A percentile compares a stretch with the other conserved stretches of the same genome.
These are phyloP conservation scores for Chaetomium cochliodes DNA, from an alignment of 495 filamentous ascomycete genomes.

Conservation along the genomic window DNA sequence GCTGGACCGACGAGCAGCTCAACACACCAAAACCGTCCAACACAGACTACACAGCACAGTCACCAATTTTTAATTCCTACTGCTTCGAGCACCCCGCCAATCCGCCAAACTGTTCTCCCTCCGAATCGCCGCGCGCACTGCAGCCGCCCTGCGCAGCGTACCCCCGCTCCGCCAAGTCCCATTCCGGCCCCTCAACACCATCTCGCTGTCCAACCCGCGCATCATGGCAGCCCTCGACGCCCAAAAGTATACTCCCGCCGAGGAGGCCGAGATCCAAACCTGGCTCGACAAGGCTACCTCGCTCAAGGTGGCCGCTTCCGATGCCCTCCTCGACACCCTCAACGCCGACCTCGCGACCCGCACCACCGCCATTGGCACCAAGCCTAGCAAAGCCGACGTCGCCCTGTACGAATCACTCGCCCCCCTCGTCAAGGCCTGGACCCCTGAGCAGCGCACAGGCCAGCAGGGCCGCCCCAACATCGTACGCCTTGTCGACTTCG, in stretches of 20 bases:
- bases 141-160: constrained; percentile 47
- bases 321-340: constrained; percentile 68
- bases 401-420: constrained; percentile 80
- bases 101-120: constrained; percentile 52
- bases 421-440: constrained; percentile 76
- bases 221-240: constrained; percentile 64
- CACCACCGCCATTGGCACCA: constrained; percentile 84
- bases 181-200: constrained; percentile 24
- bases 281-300: constrained; percentile 76
- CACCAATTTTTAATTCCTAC: neutral
- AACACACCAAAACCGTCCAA: constrained; percentile 1
- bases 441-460: constrained; percentile 82
- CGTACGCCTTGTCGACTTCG: constrained; percentile 88
- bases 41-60: no score
- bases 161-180: constrained; percentile 30
- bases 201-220: constrained; percentile 26
- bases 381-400: constrained; percentile 87
- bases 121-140: constrained; percentile 38
- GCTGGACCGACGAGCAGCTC: neutral
- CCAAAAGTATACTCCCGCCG: constrained; percentile 67
- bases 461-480: constrained; percentile 88
- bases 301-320: constrained; percentile 58
- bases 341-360: constrained; percentile 85
- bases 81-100: neutral
- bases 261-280: constrained; percentile 81